Percentiles rank a stretch among this genome's conserved stretches.
Evolutionary conservation across 2,329 filamentous ascomycete species (phyloP).

Genomic region (Fusarium nygamai): DNA sequence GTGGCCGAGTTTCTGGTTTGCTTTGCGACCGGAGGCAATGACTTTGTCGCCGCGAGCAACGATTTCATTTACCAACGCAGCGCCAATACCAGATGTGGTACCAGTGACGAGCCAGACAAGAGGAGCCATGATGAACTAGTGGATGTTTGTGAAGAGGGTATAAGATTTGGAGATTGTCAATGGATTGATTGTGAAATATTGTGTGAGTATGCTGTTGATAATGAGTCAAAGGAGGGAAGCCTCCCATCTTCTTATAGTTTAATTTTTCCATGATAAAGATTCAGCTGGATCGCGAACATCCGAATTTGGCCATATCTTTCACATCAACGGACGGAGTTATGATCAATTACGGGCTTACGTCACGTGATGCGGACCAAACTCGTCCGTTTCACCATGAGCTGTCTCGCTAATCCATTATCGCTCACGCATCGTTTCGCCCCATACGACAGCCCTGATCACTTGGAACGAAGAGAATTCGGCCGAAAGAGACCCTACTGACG

Average conservation of each 20-base stretch:
- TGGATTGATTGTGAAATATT: background rate
- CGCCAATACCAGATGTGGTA: background rate
- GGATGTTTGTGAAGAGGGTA: background rate
- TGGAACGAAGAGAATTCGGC: background rate
- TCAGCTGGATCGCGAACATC: background rate
- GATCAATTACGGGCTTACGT: background rate
- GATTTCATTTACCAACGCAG: background rate
- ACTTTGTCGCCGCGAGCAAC: background rate
- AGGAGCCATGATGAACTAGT: background rate
- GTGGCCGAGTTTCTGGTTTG: background rate
- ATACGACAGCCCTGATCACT: background rate
- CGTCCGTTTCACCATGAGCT: background rate
- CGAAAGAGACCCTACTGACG: accelerated
- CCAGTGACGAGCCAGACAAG: background rate
- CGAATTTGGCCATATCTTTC: background rate
- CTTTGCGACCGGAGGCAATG: background rate
- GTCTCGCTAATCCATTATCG: background rate
- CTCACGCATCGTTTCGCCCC: no score
- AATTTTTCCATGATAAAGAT: accelerated
- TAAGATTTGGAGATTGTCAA: background rate
- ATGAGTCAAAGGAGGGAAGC: background rate
- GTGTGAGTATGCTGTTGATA: no score
- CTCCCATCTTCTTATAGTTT: background rate
- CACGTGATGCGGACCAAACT: background rate
- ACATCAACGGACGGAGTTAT: background rate